Base-by-base conservation (phyloP, 164 flowering plant species). In the Hamamelis virginiana region DNA sequence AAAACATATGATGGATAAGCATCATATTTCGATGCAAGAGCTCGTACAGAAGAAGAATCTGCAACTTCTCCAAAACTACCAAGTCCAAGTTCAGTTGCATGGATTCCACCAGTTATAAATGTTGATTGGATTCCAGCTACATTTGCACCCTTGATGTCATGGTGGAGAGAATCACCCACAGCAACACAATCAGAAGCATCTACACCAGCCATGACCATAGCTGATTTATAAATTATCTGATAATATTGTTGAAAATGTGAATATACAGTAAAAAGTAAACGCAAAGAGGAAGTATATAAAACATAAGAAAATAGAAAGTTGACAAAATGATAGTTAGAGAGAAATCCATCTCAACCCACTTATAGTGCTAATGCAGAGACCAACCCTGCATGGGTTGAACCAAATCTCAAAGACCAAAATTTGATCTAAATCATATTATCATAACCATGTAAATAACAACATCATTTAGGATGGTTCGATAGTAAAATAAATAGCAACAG, bases 131-230 rank as follows among this genome's bases (percentile, higher is more conserved):
- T 91, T 55, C 94, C 97, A 41, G 94, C 87, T 18, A 28, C 68
- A 81, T 91, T 91, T 70, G 98, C 99, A 59, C 99, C 99, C 75
- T 91, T 93, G 55, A 96, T 90, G 72, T 96, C 99, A 76, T 93
- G 99, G 83, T 91, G 97, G 62, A 96, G 94, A 57, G 99, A 96
- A 77, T 96, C 99, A 10, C 99, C 99, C 23, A 96, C 94, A 51
- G 97, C 96, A 61, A 93, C 88, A 67, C 89, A 89, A 48, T 89
- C 91, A 52, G 84, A 65, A 48, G 92, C 89, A 78, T 83, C 89
- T 26, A 83, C 86, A 55, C 91, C 91, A 47, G 80, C 88, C 88
- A n/a, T n/a, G n/a, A n/a, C n/a, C n/a, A 91, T 82, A 26, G 97
- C 98, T 56, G 90, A 79, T 74, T 86, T 59, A 70, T 96, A 96